These are phyloP conservation scores for Hypomyces perniciosus DNA, from an alignment of 2,329 filamentous ascomycete species.

Conservation along the genomic window DNA sequence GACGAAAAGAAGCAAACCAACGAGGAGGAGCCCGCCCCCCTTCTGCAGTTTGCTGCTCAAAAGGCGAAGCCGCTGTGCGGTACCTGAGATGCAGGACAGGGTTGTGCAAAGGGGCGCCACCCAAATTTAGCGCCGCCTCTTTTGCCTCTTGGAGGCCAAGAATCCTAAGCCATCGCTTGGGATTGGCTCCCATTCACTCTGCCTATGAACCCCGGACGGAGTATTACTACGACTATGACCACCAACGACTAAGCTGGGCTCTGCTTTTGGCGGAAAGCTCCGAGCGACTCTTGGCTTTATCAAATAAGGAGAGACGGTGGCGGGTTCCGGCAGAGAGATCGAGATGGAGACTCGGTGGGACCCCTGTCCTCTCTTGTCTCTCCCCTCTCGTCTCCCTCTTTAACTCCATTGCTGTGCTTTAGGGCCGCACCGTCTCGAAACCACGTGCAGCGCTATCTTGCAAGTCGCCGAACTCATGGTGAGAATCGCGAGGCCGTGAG, in stretches of 20 bases:
- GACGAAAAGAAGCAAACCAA: background rate
- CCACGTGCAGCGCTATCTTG: slow-evolving; percentile 20
- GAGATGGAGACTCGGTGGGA: background rate
- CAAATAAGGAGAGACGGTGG: background rate
- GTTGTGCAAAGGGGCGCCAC: slow-evolving; percentile 2
- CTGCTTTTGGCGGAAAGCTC: no score
- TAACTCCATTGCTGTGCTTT: slow-evolving; percentile 16
- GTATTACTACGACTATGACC: no score
- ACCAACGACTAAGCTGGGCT: background rate
- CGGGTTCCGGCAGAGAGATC: background rate
- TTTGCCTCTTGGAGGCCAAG: background rate
- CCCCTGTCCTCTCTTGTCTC: slow-evolving; percentile 9
- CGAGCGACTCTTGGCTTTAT: no score
- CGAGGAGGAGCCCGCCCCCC: background rate
- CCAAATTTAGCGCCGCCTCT: slow-evolving; percentile 2
- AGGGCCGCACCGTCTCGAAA: slow-evolving; percentile 25
- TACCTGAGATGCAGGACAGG: slow-evolving; percentile 5
- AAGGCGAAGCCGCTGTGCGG: background rate
- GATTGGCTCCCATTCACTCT: background rate
- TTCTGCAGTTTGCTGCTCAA: background rate
- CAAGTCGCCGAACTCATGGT: background rate
- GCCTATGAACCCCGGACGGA: no score
- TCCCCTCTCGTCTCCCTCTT: slow-evolving; percentile 12
- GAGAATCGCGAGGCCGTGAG: background rate
- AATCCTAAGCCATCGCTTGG: slow-evolving; percentile 1